Evolutionary conservation across 2,329 filamentous ascomycete species (phyloP).

Genomic region (Hymenoscyphus repandus): DNA sequence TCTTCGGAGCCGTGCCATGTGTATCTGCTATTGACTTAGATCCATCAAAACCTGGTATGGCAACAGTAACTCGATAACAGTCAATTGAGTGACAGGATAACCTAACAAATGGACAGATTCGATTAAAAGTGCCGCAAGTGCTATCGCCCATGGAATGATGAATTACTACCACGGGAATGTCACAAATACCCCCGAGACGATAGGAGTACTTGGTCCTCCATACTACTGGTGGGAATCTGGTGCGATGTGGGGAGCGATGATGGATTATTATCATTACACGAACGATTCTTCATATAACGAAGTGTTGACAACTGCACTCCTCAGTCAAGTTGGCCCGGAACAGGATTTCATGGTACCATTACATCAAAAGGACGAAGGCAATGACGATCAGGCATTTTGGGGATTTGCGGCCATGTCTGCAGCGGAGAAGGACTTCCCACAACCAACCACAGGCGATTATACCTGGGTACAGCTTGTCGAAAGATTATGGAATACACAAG

Average conservation of each 20-base stretch:
- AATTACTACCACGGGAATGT: constrained; percentile 60
- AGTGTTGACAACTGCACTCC: constrained; percentile 51
- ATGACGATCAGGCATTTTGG: constrained; percentile 75
- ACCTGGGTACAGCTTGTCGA: constrained; percentile 62
- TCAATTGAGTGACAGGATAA: neutral
- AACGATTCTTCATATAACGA: constrained; percentile 57
- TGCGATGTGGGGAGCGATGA: constrained; percentile 60
- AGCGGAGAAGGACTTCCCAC: constrained; percentile 62
- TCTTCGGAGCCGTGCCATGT: neutral
- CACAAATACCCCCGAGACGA: constrained; percentile 47
- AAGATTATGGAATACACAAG: constrained; percentile 70
- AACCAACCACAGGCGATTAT: constrained; percentile 50
- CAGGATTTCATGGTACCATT: constrained; percentile 55
- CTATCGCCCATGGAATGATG: constrained; percentile 56
- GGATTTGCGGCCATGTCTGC: constrained; percentile 62
- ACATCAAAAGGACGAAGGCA: constrained; percentile 58
- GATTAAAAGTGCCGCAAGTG: constrained; percentile 55
- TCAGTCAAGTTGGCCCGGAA: constrained; percentile 53
- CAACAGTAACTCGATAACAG: neutral
- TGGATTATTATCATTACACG: constrained; percentile 66
- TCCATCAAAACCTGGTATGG: constrained; percentile 1
- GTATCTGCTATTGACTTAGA: constrained; percentile 2
- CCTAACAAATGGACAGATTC: constrained; percentile 41
- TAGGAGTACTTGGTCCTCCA: constrained; percentile 59
- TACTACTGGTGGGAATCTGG: constrained; percentile 53